phyloP scores from a whole-genome alignment of 129 eudicot genomes.

The Pseudognaphalium luteoalbum region DNA sequence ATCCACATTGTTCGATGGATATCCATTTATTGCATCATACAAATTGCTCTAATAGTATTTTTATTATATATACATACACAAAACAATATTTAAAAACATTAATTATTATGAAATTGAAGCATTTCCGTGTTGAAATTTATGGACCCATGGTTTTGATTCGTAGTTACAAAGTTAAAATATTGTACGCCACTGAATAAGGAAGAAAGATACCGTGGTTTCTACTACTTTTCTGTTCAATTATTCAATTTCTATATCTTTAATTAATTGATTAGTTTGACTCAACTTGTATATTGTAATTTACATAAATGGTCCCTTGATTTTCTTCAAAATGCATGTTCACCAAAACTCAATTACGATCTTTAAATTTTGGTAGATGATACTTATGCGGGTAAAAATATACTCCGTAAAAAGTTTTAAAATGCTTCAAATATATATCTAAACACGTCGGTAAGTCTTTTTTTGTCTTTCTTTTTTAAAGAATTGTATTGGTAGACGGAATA shows the following conservation, averaged over 20 bases:
- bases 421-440: background rate
- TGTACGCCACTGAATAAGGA: constrained; percentile 4
- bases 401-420: too few relatives aligned
- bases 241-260: background rate
- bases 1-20: too few relatives aligned
- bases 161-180: background rate
- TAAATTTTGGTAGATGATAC: too few relatives aligned
- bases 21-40: too few relatives aligned
- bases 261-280: background rate
- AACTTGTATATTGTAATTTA: background rate
- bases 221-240: background rate
- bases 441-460: too few relatives aligned
- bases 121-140: background rate
- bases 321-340: background rate
- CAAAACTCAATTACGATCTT: too few relatives aligned
- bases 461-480: too few relatives aligned
- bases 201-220: constrained; percentile 1
- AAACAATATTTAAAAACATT: background rate
- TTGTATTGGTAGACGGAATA: background rate
- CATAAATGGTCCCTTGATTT: background rate
- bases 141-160: background rate
- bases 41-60: too few relatives aligned
- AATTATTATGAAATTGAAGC: background rate
- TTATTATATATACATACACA: too few relatives aligned
- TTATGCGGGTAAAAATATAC: too few relatives aligned